A percentile compares a stretch with the other conserved stretches of the same genome.
Evolutionary conservation across 257 asterid species (phyloP).

Genomic region (Lantana camara): DNA sequence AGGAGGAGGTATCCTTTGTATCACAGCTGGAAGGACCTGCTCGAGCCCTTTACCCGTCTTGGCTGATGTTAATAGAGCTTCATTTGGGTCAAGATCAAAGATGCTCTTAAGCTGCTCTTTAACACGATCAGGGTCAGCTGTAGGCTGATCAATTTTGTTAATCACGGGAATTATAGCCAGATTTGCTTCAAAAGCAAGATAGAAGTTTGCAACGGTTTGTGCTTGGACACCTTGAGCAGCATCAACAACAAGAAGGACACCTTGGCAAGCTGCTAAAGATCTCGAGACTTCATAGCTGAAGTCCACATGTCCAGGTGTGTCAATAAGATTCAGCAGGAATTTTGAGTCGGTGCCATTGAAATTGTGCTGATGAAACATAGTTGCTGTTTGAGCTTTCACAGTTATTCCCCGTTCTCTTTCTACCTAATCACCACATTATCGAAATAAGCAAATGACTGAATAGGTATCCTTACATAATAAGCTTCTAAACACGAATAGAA

Average conservation of each 20-base stretch:
- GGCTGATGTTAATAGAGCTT: conserved; percentile 86
- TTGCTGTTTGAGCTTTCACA: conserved; percentile 98
- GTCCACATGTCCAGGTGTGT: conserved; percentile 99
- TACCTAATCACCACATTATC: conserved; percentile 54
- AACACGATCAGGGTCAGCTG: conserved; percentile 96
- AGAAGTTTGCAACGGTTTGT: conserved; percentile 95
- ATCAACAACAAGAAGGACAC: conserved; percentile 93
- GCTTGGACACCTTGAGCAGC: conserved; percentile 99
- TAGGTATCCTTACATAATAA: neutral
- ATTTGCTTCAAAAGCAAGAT: conserved; percentile 92
- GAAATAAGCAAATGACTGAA: conserved; percentile 15
- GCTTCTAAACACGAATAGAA: conserved; percentile 4
- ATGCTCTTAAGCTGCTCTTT: conserved; percentile 90
- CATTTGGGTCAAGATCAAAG: conserved; percentile 87
- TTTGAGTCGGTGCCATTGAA: conserved; percentile 55
- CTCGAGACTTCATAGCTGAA: conserved; percentile 96
- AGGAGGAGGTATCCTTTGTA: conserved; percentile 91
- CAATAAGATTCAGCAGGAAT: conserved; percentile 78
- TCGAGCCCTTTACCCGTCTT: conserved; percentile 93
- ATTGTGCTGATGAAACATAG: conserved; percentile 88
- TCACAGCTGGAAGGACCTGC: conserved; percentile 96
- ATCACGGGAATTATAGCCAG: conserved; percentile 81
- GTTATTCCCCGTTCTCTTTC: conserved; percentile 98
- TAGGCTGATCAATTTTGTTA: conserved; percentile 96
- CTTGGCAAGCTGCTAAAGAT: conserved; percentile 98